Percentiles rank a stretch among this genome's conserved stretches.
phyloP scores from a whole-genome alignment of 108 stramenopile genomes.

The Hondaea fermentalgiana region DNA sequence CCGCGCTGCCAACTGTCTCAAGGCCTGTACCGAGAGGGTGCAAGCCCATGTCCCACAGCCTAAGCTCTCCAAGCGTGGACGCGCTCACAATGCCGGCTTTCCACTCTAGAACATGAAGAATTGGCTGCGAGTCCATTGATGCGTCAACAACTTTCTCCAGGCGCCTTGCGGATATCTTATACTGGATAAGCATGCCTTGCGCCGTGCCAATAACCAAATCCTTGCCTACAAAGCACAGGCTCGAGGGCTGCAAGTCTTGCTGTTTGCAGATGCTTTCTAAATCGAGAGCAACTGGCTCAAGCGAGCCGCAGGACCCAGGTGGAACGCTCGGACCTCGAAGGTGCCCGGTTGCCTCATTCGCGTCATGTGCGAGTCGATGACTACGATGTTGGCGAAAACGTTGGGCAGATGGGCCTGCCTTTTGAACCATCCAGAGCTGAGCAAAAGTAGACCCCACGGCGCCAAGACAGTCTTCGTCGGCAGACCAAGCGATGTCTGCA shows the following conservation, averaged over 20 bases:
- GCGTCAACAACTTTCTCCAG: neutral
- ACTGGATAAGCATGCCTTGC: neutral
- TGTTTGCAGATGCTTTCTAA: neutral
- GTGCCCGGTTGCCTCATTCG: too few species aligned
- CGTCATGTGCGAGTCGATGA: too few species aligned
- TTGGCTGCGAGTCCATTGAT: neutral
- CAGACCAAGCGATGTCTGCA: neutral
- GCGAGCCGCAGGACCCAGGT: too few species aligned
- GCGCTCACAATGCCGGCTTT: neutral
- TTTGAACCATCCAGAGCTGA: neutral
- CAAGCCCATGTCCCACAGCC: slow-evolving; percentile 1
- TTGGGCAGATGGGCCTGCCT: too few species aligned
- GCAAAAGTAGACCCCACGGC: neutral
- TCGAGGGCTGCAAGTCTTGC: neutral
- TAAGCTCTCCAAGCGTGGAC: neutral
- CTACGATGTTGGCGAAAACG: too few species aligned
- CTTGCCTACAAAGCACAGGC: slow-evolving; percentile 4
- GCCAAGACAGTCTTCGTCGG: neutral
- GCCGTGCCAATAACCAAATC: neutral
- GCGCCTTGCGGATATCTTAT: neutral
- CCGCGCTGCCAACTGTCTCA: neutral
- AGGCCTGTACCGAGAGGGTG: neutral
- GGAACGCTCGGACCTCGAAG: too few species aligned
- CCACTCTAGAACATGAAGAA: neutral
- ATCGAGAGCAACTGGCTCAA: neutral